Evolutionary conservation across 2,329 filamentous ascomycete genomes (phyloP).

Genomic region (Ophiostoma populinum): DNA sequence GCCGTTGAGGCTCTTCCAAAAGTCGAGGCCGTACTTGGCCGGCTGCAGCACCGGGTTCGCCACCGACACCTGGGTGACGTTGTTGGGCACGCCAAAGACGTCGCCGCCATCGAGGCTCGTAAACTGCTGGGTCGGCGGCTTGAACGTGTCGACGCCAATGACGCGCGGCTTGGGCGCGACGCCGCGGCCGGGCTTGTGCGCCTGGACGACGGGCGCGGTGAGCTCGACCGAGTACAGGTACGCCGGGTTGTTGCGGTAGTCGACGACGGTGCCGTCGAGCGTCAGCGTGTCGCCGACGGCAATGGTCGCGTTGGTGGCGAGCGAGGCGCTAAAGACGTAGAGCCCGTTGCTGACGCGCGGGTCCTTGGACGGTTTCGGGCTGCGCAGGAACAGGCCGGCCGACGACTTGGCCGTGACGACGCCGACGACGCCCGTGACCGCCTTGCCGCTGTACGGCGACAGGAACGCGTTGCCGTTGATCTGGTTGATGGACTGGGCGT

Average conservation of each 20-base stretch:
- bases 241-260: constrained; percentile 33
- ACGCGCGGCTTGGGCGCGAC: constrained; percentile 27
- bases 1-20: constrained; percentile 53
- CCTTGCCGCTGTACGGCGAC: constrained; percentile 39
- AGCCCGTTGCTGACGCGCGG: constrained; percentile 43
- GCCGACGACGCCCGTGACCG: constrained; percentile 41
- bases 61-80: constrained; percentile 35
- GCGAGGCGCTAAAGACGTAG: constrained; percentile 41
- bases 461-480: constrained; percentile 51
- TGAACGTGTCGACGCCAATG: constrained; percentile 37
- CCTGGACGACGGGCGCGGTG: constrained; percentile 19
- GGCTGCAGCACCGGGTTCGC: constrained; percentile 45
- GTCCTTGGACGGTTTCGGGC: constrained; percentile 37
- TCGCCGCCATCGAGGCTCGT: constrained; percentile 46
- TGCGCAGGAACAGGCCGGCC: constrained; percentile 47
- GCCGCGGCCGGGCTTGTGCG: constrained; percentile 1
- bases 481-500: constrained; percentile 29
- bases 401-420: constrained; percentile 46
- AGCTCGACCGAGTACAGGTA: constrained; percentile 51
- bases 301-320: constrained; percentile 26
- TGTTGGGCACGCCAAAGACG: constrained; percentile 48
- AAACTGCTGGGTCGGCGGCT: constrained; percentile 44
- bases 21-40: constrained; percentile 47
- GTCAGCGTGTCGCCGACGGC: constrained; percentile 45
- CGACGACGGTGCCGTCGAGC: constrained; percentile 40